Evolutionary conservation across 768 basidiomycete species (phyloP), one percentile per base, ranked within the genome.

Genomic region (Rubroboletus satanas): DNA sequence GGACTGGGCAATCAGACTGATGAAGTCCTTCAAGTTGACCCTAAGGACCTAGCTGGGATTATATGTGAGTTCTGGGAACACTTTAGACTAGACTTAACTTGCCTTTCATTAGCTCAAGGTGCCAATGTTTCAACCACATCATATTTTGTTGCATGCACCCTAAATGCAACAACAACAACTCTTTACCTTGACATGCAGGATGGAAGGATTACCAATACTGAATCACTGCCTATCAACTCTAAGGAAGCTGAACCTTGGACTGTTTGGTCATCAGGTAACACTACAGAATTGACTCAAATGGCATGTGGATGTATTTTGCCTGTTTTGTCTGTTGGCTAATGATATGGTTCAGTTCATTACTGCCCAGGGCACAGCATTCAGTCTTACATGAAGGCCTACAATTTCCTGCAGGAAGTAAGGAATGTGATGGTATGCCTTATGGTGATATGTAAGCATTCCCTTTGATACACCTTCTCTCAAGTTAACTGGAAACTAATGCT

Each of bases 261-360:
- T 14, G 4, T 55, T 31, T 60, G 56, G 57, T 42, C 53, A 36
- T 21, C 44, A 35, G 42, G 29, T 17, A 14, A 2, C 8, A 55
- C 11, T 4, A 46, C 38, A 49, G 37, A 51, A 8, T 31, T 44
- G 17, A 28, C 45, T 7, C 45, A 32, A 29, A 10, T 38, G 15
- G 55, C 37, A n/a, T 46, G 23, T 39, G 23, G 3, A 39, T 39
- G 0, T 9, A 6, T 39, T 39, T 1, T 8, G 7, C 3, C 28
- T 29, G 2, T 41, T 3, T 28, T 31, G 6, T 28, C 15, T 17
- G 10, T 39, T n/a, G 8, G 8, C 38, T 39, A 7, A 49, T 38
- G 4, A 14, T 38, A 35, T 26, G 2, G 15, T 14, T 12, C 17
- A 49, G 49, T 31, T 39, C 10, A 39, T 12, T 10, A 12, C 2